phyloP scores from a whole-genome alignment of 345 rosid genomes.

The Brassica rapa region DNA sequence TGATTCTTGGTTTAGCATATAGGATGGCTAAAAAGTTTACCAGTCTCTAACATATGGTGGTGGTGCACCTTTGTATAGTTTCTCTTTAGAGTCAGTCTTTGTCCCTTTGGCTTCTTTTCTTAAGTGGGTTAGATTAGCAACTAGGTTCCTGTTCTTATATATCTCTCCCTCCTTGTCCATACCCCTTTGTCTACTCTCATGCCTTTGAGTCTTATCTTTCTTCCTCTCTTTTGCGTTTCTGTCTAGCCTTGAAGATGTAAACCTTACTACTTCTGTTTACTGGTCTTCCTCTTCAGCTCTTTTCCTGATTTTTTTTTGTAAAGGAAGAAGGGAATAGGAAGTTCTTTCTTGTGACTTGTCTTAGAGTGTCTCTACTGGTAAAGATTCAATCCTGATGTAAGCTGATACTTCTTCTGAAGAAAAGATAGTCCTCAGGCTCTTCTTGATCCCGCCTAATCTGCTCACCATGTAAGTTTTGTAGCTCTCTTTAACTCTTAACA shows the following conservation, averaged over 20 bases:
- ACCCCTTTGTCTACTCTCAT: constrained; percentile 8
- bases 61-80: constrained; percentile 34
- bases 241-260: constrained; percentile 24
- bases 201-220: constrained; percentile 22
- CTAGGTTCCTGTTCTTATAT: constrained; percentile 5
- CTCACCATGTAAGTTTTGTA: constrained; percentile 27
- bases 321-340: constrained; percentile 61
- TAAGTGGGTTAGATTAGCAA: constrained; percentile 35
- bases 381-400: constrained; percentile 10
- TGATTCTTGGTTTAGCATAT: constrained; percentile 35
- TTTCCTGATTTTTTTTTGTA: constrained; percentile 62
- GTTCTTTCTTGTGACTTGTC: constrained; percentile 20
- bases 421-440: constrained; percentile 17
- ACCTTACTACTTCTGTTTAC: constrained; percentile 32
- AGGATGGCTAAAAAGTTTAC: constrained; percentile 23
- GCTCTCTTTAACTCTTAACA: constrained; percentile 7
- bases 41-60: constrained; percentile 31
- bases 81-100: constrained; percentile 32
- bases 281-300: constrained; percentile 50
- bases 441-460: constrained; percentile 28
- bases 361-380: constrained; percentile 29
- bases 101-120: constrained; percentile 26
- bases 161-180: background rate
- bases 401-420: constrained; percentile 18
- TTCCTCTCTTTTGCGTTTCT: constrained; percentile 26